Conservation (phyloP, 2,329 filamentous ascomycete species). For the Fusarium liriodendri region DNA sequence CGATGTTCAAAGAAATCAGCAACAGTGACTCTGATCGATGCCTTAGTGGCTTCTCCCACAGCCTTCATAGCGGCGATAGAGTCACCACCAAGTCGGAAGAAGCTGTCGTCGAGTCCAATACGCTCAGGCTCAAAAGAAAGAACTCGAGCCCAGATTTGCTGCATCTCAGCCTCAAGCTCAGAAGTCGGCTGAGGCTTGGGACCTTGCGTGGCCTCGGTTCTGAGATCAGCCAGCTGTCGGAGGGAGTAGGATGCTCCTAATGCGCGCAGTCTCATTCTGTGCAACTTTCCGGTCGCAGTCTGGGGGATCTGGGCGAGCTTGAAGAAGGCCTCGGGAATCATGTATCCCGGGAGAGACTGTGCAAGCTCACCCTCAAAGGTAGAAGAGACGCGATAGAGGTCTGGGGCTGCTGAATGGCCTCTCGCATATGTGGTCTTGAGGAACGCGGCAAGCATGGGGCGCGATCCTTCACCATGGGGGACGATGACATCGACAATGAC, state of each 20-base stretch:
- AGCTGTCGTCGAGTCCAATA: constrained; percentile 57
- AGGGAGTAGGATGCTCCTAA: not conserved
- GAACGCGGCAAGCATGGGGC: constrained; percentile 6
- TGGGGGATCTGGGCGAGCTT: constrained; percentile 19
- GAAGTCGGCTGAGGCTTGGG: constrained; percentile 1
- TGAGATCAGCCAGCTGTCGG: not conserved
- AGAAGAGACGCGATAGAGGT: not conserved
- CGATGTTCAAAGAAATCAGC: constrained; percentile 53
- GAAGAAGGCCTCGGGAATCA: constrained; percentile 33
- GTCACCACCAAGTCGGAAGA: constrained; percentile 62
- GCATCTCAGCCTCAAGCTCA: constrained; percentile 37
- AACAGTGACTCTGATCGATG: constrained; percentile 55
- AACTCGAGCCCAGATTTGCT: constrained; percentile 51
- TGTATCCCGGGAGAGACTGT: constrained; percentile 28
- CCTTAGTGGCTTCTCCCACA: constrained; percentile 54
- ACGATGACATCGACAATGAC: constrained; percentile 15
- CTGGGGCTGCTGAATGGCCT: too few species aligned
- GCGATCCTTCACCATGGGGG: constrained; percentile 1
- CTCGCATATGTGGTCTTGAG: not conserved
- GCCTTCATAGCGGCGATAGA: constrained; percentile 62
- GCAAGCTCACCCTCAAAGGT: not conserved
- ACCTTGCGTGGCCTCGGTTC: not conserved
- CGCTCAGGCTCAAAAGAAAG: constrained; percentile 46
- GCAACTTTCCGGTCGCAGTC: constrained; percentile 25
- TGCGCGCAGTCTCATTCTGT: constrained; percentile 18